Evolutionary conservation across 768 basidiomycete genomes (phyloP), one percentile per base, ranked within the genome.

Genomic region (Kockovaella imperatae): DNA sequence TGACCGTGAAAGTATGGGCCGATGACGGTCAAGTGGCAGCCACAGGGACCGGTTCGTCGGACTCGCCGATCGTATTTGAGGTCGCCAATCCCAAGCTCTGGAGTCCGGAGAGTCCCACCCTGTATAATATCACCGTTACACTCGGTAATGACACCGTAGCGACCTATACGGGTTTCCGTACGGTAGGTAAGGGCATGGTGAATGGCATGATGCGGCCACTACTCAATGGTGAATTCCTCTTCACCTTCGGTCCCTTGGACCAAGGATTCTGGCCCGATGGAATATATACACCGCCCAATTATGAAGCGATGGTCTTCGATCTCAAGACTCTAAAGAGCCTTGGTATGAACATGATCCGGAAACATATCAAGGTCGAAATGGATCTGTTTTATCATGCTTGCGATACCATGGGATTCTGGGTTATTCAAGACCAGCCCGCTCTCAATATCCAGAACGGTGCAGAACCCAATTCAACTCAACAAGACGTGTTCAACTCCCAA

Each of bases 261-360:
- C 56, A 57, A 45, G 56, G 56, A 25, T 57, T 47, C 46, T 57
- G 56, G 56, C 56, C 56, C 15, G 56, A 57, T 31, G 56, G 56
- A 10, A 15, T 57, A 4, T 57, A 57, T 42, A 54, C 52, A 0
- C 52, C 56, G 4, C 56, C 56, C n/a, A 40, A 39, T 6, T 44
- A 54, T 36, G 56, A 54, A 42, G 56, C 56, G 5, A 54, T 57
- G 52, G 41, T 39, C 11, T 57, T 47, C 42, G 56, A 57, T 47
- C 24, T 57, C n/a, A n/a, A 57, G 21, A 35, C 20, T 18, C 44
- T 57, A n/a, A 46, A 54, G 26, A 20, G 42, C 13, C 23, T 57
- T n/a, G 53, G 56, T 5, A 47, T 57, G 40, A 57, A 57, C 32
- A 57, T 57, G 56, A 46, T 57, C 32, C 44, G 56, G 21, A 57